A percentile compares a stretch with the other conserved stretches of the same genome.
These are phyloP conservation scores for Elongisporangium undulatum DNA, from an alignment of 352 stramenopile genomes.

Conservation along the genomic window DNA sequence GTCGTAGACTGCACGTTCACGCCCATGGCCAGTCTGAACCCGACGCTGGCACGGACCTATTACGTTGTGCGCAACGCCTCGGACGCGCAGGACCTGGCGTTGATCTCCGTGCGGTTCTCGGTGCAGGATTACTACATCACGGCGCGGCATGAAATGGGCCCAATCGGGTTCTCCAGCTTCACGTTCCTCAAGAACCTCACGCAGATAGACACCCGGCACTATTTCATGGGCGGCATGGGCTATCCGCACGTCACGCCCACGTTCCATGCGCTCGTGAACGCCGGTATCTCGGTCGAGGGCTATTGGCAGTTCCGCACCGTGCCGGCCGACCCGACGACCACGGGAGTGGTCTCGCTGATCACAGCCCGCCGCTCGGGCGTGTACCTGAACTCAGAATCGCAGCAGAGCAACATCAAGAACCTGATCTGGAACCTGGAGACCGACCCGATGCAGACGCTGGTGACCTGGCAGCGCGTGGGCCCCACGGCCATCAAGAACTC, in stretches of 20 bases:
- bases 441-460: slow-evolving; percentile 6
- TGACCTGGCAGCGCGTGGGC: slow-evolving; percentile 1
- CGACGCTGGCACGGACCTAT: slow-evolving; percentile 3
- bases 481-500: slow-evolving; percentile 4
- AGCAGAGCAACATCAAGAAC: slow-evolving; percentile 12
- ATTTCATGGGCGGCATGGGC: slow-evolving; percentile 10
- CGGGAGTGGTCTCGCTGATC: not conserved
- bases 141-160: slow-evolving; percentile 3
- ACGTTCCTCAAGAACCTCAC: slow-evolving; percentile 13
- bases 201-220: not conserved
- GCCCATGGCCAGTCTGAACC: not conserved
- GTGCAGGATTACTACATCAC: slow-evolving; percentile 15
- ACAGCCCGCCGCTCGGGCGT: slow-evolving; percentile 11
- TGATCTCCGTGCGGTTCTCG: slow-evolving; percentile 12
- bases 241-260: slow-evolving; percentile 10
- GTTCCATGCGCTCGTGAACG: slow-evolving; percentile 7
- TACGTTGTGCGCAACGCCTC: slow-evolving; percentile 12
- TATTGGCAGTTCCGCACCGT: slow-evolving; percentile 13
- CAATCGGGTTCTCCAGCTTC: slow-evolving; percentile 6
- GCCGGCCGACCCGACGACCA: not conserved
- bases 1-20: slow-evolving; percentile 3
- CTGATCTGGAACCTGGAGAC: slow-evolving; percentile 6
- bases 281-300: slow-evolving; percentile 3
- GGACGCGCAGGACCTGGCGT: slow-evolving; percentile 10
- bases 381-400: slow-evolving; percentile 3